phyloP scores from a whole-genome alignment of 768 basidiomycete species.

The Mrakia gelida region DNA sequence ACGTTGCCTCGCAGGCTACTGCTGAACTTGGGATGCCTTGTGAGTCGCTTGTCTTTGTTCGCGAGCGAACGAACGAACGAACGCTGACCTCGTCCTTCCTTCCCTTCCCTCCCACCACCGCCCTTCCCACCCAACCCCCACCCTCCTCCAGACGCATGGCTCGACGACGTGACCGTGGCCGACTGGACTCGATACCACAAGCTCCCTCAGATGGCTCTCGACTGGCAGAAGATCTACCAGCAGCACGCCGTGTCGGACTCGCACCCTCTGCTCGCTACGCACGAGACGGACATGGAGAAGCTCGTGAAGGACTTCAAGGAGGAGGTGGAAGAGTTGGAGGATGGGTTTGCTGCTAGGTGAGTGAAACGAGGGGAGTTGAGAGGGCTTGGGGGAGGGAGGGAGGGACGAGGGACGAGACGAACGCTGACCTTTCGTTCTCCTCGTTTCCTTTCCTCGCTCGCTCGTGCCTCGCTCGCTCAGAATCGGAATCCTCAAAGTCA shows the following conservation, averaged over 20 bases:
- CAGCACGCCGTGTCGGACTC: conserved; percentile 27
- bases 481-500: conserved; percentile 35
- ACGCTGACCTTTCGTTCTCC: too few species aligned
- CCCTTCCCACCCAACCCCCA: too few species aligned
- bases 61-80: conserved; percentile 1
- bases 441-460: too few species aligned
- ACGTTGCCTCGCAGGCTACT: conserved; percentile 30
- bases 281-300: conserved; percentile 21
- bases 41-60: conserved; percentile 1
- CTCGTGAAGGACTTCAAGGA: conserved; percentile 32
- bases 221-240: conserved; percentile 26
- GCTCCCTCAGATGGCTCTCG: conserved; percentile 19
- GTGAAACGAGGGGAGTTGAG: too few species aligned
- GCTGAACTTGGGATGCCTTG: conserved; percentile 31
- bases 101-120: neutral
- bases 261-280: neutral
- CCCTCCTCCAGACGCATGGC: conserved; percentile 36
- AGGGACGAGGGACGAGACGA: too few species aligned
- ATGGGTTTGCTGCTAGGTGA: conserved; percentile 36
- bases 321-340: conserved; percentile 39
- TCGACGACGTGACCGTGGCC: conserved; percentile 38
- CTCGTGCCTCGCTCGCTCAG: too few species aligned
- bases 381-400: too few species aligned
- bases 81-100: conserved; percentile 32
- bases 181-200: conserved; percentile 36